Evolutionary conservation across 345 rosid species (phyloP).

Genomic region (Isatis tinctoria): DNA sequence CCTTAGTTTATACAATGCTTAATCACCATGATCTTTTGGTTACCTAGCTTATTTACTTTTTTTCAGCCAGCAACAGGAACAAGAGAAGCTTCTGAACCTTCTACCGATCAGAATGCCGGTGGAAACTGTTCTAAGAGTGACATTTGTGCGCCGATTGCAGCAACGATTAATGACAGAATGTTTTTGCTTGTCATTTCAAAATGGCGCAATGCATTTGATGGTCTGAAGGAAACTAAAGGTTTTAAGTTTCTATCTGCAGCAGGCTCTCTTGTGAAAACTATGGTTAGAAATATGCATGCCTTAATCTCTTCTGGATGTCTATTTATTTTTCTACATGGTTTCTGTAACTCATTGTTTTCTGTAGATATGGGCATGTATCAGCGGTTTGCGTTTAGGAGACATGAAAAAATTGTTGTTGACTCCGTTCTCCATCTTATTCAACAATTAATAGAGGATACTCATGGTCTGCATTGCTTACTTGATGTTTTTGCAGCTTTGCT

Average conservation of each 20-base stretch:
- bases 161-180: slow-evolving; percentile 88
- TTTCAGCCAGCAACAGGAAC: slow-evolving; percentile 43
- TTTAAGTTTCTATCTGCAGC: slow-evolving; percentile 74
- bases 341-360: not conserved
- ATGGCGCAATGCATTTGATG: slow-evolving; percentile 83
- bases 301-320: not conserved
- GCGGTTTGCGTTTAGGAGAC: not conserved
- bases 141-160: slow-evolving; percentile 91
- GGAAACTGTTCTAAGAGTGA: slow-evolving; percentile 55
- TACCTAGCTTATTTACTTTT: not conserved
- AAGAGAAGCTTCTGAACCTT: slow-evolving; percentile 37
- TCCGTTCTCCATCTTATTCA: not conserved
- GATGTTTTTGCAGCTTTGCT: slow-evolving; percentile 54
- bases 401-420: not conserved
- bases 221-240: slow-evolving; percentile 78
- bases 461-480: slow-evolving; percentile 8
- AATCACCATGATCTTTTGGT: not conserved
- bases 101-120: slow-evolving; percentile 34
- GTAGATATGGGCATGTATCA: not conserved
- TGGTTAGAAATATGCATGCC: slow-evolving; percentile 43
- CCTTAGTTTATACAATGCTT: not conserved
- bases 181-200: slow-evolving; percentile 70
- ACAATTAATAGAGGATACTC: not conserved
- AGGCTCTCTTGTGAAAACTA: slow-evolving; percentile 74
- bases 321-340: not conserved